Base-by-base conservation (phyloP, 371 early-diverging fungal species). In the Rozella allomycis region DNA sequence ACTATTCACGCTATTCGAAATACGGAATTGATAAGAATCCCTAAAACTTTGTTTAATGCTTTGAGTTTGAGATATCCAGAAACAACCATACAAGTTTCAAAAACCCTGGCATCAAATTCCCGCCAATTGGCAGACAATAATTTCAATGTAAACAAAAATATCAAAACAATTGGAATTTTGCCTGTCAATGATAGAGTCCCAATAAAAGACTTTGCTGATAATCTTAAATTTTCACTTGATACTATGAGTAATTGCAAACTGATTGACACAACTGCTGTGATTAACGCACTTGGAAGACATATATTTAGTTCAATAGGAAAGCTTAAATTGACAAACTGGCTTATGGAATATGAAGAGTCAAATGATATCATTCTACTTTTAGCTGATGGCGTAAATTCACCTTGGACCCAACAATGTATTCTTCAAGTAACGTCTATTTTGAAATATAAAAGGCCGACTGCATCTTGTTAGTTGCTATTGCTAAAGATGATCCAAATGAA, bases 1-100 rank as follows among this genome's bases (percentile, higher is more conserved):
- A 88, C 83, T 3, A 58, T 91, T 10, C 87, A 91, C 43, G 91
- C 96, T 4, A 94, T 94, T 39, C 77, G 96, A 26, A 91, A 91
- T 46, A 71, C 87, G 1, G 93, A 94, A 47, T 59, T 91, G 8
- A 85, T 86, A 9, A 64, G 83, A n/a, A 74, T 94, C 63, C 96
- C 96, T 1, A 80, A 77, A 34, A 77, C 83, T 0, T 57, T 94
- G 25, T 87, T 94, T 52, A 74, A 80, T 37, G 77, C 88, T 3
- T 61, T 94, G 19, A 74, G 87, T 11, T 46, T 70, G 29, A 59
- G 73, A 8, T 76, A 88, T 42, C 93, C 96, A 1, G 77, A 74
- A 32, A 78, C 91, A 37, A 83, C 85, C 0, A 60, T 94, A 25
- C 74, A 80, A 23, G 76, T 94, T 12, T 74, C 84, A 17, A 69